Percentiles rank a stretch among this genome's conserved stretches.
Evolutionary conservation across 768 basidiomycete genomes (phyloP).

Genomic region (Tricholoma furcatifolium): DNA sequence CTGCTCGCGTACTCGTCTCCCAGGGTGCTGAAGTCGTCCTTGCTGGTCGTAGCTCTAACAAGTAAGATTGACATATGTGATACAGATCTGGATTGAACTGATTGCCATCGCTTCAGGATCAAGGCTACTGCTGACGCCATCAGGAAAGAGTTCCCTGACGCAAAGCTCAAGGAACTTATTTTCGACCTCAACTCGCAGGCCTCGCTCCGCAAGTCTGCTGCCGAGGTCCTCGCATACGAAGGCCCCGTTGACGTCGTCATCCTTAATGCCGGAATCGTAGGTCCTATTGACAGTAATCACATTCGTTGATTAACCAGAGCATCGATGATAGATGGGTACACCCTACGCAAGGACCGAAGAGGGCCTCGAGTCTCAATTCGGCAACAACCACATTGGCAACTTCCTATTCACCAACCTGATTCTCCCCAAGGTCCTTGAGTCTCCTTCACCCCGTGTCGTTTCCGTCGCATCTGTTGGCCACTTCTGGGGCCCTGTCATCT

Average conservation of each 20-base stretch:
- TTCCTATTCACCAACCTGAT: constrained; percentile 22
- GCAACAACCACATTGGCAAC: constrained; percentile 22
- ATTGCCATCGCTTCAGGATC: not conserved
- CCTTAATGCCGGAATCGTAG: constrained; percentile 20
- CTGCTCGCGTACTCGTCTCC: constrained; percentile 8
- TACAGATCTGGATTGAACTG: not conserved
- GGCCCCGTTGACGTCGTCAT: constrained; percentile 19
- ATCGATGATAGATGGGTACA: constrained; percentile 15
- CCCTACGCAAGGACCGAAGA: constrained; percentile 19
- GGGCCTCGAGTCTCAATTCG: constrained; percentile 22
- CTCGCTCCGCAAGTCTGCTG: constrained; percentile 14
- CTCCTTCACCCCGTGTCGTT: constrained; percentile 7
- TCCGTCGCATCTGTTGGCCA: constrained; percentile 9
- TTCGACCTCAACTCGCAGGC: constrained; percentile 17
- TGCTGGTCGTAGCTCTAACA: constrained; percentile 5
- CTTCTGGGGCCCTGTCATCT: constrained; percentile 8
- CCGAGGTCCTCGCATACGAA: constrained; percentile 16
- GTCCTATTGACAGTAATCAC: not conserved
- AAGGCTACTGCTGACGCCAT: constrained; percentile 7
- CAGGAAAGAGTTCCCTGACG: constrained; percentile 7
- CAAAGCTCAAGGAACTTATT: constrained; percentile 8
- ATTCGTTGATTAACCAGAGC: not conserved
- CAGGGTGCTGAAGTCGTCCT: constrained; percentile 11
- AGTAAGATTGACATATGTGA: not conserved
- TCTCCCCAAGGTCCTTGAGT: constrained; percentile 9